Evolutionary conservation across 768 basidiomycete genomes (phyloP), one percentile per base, ranked within the genome.

Genomic region (Pleurotus tuber-regium): DNA sequence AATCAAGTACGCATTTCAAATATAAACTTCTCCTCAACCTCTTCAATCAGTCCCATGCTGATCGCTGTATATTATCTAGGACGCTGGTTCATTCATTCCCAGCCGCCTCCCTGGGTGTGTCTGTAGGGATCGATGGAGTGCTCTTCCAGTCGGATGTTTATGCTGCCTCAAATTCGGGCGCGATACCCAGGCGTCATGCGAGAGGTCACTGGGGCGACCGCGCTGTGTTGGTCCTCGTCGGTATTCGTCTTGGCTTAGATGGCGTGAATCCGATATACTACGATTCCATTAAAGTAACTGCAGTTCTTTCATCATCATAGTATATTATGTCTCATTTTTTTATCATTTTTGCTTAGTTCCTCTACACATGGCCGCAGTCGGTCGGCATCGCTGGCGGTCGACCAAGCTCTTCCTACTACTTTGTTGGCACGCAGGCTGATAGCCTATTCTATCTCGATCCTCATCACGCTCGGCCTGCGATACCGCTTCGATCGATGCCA

Each of bases 341-440:
- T 43, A 23, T 29, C 33, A 21, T 41, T 12, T 23, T n/a, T n/a
- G n/a, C n/a, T 51, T 59, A 96, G 93, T 74, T 80, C 21, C 66
- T 98, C 26, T 98, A 94, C 64, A 90, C 89, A 0, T 92, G 94
- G 67, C 95, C 95, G 0, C 96, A 98, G 70, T 92, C 88, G 2
- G 89, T 97, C 30, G 97, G 96, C 33, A 98, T 99, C 49, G 94
- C 96, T 0, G 96, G 97, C 31, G 96, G 96, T 2, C 80, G 97
- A 18, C 97, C 96, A 0, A 90, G 90, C n/a, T 94, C 92, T 0
- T 97, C 94, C 0, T 98, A 97, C 67, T 99, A 98, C 67, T 99
- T 99, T 63, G 90, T 99, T 42, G 96, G 92, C 12, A 79, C 86
- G 0, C 96, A 99, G 64, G 87, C 85, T 2, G 89, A 94, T 56